Base-by-base conservation (phyloP, 2,329 filamentous ascomycete species). In the Hymenoscyphus repandus region DNA sequence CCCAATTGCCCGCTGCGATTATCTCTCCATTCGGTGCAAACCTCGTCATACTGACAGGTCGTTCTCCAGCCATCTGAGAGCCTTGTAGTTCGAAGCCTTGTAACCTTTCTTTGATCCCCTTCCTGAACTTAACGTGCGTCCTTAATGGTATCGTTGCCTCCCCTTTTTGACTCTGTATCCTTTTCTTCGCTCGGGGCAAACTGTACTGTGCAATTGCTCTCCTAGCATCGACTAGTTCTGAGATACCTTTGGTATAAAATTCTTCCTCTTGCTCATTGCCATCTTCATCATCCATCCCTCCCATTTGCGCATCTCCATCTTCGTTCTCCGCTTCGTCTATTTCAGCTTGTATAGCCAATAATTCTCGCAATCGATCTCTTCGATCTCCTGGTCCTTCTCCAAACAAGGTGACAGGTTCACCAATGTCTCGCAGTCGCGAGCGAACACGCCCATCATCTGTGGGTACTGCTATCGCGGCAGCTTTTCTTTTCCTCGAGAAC, bases 361-460 rank as follows among this genome's bases (percentile, higher is more conserved):
- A 73, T 62, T 90, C 87, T 57, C 93, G 83, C 62, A 99, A 70
- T 57, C 93, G 82, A 65, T 96, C 91, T 72, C 95, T 80, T 53
- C 93, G 78, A 62, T 97, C 92, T 22, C 81, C 84, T 1, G 85
- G 85, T 0, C 88, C 89, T 72, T 99, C 93, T 52, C 91, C 93
- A 58, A 99, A 99, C 0, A 97, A 76, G 0, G 92, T 99, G 49
- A 97, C 83, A 10, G 93, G 93, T 66, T 99, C 88, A n/a, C 88
- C 90, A 57, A 96, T 77, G 63, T 93, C 86, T 58, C 93, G 83
- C 52, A 97, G 78, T 58, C 82, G 83, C 34, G 83, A 76, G 54
- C 90, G 87, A 43, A 99, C 91, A 62, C 88, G 83, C 55, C 80
- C 84, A 74, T 99, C 93, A 67, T 96, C 91, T 49, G 95, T 99